These are phyloP conservation scores for Malassezia arunalokei DNA, from an alignment of 1,284 basidiomycete species.

Conservation along the genomic window DNA sequence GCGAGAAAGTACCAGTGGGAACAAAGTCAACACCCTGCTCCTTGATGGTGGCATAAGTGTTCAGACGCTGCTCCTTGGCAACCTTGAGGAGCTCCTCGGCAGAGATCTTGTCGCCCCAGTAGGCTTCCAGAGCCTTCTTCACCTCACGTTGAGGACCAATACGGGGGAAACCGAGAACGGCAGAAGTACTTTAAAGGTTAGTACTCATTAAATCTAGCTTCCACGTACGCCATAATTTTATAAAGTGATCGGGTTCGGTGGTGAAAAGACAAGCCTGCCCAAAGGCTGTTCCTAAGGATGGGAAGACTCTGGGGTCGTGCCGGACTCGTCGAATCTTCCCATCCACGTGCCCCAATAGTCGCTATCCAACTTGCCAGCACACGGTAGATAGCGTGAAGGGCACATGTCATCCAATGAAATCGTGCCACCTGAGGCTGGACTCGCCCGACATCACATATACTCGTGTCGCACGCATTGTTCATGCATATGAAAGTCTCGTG, in stretches of 20 bases:
- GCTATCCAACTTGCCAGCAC: constrained; percentile 1
- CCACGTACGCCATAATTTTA: constrained; percentile 13
- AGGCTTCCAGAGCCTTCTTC: constrained; percentile 71
- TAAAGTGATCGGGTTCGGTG: constrained; percentile 6
- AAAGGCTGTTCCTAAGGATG: background rate
- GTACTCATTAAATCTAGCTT: background rate
- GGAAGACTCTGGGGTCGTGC: background rate
- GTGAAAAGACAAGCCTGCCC: constrained; percentile 2
- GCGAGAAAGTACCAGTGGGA: constrained; percentile 92
- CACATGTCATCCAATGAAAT: background rate
- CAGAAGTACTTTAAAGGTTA: constrained; percentile 23
- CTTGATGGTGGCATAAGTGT: constrained; percentile 81
- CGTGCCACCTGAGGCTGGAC: background rate
- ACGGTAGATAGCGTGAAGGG: background rate
- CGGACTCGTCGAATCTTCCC: background rate
- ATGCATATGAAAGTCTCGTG: background rate
- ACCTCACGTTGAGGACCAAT: constrained; percentile 93
- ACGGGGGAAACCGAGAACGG: constrained; percentile 79
- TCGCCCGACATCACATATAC: background rate
- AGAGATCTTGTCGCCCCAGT: constrained; percentile 88
- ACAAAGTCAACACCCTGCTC: constrained; percentile 76
- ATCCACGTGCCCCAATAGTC: constrained; percentile 3
- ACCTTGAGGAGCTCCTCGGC: constrained; percentile 79
- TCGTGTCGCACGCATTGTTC: background rate
- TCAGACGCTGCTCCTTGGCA: constrained; percentile 77